Percentiles rank a stretch among this genome's conserved stretches.
Evolutionary conservation across 148 eudicot species (phyloP).

Genomic region (Persicaria tinctoria): DNA sequence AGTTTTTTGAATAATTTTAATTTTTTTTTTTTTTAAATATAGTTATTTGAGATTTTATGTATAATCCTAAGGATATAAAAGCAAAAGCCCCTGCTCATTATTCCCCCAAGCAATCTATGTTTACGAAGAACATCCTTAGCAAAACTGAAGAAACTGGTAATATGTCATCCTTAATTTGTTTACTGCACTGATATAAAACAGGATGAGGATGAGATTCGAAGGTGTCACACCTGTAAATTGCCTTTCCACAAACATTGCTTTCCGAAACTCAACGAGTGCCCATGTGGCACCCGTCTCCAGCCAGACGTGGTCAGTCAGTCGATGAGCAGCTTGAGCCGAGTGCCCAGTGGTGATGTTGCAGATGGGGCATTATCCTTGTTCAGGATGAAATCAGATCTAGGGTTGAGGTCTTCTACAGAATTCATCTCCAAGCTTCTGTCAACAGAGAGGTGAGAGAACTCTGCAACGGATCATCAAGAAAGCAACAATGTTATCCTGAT

Average conservation of each 20-base stretch:
- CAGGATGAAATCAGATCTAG: constrained; percentile 34
- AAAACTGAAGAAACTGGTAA: background rate
- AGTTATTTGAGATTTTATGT: too few relatives aligned
- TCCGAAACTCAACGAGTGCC: constrained; percentile 47
- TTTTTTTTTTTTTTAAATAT: too few relatives aligned
- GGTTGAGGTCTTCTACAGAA: constrained; percentile 34
- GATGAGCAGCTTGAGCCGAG: constrained; percentile 15
- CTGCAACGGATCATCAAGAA: constrained; percentile 19
- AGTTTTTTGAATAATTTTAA: too few relatives aligned
- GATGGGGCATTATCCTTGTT: constrained; percentile 22
- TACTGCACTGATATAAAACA: constrained; percentile 19
- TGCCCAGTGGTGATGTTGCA: constrained; percentile 5
- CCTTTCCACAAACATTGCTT: constrained; percentile 69
- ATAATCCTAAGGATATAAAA: background rate
- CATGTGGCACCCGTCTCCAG: constrained; percentile 56
- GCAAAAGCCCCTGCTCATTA: too few relatives aligned
- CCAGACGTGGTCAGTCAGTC: constrained; percentile 13
- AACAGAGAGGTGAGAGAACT: constrained; percentile 29
- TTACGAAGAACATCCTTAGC: background rate
- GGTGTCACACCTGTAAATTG: constrained; percentile 59
- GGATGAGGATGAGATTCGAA: constrained; percentile 54
- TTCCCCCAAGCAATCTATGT: background rate
- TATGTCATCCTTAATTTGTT: background rate
- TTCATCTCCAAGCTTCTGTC: constrained; percentile 56
- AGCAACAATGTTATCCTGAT: constrained; percentile 50